Percentiles rank a stretch among this genome's conserved stretches.
Conservation (phyloP, 495 filamentous ascomycete genomes). For the Choiromyces venosus region DNA sequence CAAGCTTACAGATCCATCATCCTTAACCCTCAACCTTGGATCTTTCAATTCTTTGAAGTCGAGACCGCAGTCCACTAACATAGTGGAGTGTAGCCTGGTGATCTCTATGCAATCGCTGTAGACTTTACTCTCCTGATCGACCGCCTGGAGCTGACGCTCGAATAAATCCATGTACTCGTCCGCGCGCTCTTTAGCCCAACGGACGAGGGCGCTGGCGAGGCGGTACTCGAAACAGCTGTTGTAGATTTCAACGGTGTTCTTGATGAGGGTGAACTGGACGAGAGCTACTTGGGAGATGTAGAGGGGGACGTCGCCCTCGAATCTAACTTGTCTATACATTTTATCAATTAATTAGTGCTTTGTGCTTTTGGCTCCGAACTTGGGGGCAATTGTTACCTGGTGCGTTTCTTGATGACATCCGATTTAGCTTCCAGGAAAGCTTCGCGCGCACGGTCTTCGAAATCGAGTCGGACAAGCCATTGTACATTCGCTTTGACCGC, state of each 20-base stretch:
- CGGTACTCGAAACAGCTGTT: constrained; percentile 79
- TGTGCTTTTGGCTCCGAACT: neutral
- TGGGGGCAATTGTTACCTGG: constrained; percentile 56
- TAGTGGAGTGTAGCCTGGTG: constrained; percentile 69
- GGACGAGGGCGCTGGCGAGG: constrained; percentile 86
- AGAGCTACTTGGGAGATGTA: constrained; percentile 96
- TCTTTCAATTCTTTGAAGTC: constrained; percentile 72
- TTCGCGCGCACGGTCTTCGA: constrained; percentile 80
- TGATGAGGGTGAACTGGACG: constrained; percentile 90
- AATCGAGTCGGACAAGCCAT: constrained; percentile 81
- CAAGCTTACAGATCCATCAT: constrained; percentile 4
- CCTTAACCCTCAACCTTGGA: constrained; percentile 40
- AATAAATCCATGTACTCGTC: constrained; percentile 83
- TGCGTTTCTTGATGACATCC: constrained; percentile 68
- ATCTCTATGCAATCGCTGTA: constrained; percentile 80
- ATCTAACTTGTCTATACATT: constrained; percentile 69
- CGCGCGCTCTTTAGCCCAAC: constrained; percentile 90
- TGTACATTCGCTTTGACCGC: constrained; percentile 60
- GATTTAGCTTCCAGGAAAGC: constrained; percentile 74
- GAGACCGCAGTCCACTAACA: constrained; percentile 78
- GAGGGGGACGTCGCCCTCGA: constrained; percentile 81
- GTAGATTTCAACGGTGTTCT: constrained; percentile 81
- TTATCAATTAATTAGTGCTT: constrained; percentile 41
- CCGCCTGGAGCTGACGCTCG: constrained; percentile 71
- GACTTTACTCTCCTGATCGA: constrained; percentile 61